Percentiles rank a stretch among this genome's conserved stretches.
Conservation (phyloP, 2,329 filamentous ascomycete species). For the Claviceps pazoutovae region DNA sequence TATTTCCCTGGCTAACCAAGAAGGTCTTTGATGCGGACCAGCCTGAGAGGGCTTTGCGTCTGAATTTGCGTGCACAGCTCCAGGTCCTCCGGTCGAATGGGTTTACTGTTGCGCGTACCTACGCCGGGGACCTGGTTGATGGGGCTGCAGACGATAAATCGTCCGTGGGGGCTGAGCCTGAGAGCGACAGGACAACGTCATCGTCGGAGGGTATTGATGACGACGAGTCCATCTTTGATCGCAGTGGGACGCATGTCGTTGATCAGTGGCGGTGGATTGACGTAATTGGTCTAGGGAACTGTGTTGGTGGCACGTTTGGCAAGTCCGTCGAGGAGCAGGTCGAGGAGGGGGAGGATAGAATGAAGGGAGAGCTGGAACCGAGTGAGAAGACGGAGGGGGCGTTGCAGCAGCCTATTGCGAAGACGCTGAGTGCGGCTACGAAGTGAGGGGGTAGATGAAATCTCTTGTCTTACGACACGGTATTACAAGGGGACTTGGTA, state of each 20-base stretch:
- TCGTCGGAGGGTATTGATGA: conserved; percentile 26
- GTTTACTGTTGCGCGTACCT: conserved; percentile 35
- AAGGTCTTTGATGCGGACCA: conserved; percentile 42
- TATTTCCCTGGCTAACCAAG: conserved; percentile 60
- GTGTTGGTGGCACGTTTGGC: conserved; percentile 14
- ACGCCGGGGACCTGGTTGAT: conserved; percentile 34
- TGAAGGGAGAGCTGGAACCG: conserved; percentile 23
- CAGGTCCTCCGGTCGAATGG: conserved; percentile 40
- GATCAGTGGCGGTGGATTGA: conserved; percentile 40
- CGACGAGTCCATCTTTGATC: conserved; percentile 38
- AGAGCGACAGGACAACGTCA: not conserved
- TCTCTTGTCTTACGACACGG: too few species aligned
- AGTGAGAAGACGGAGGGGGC: conserved; percentile 12
- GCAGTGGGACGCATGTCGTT: conserved; percentile 24
- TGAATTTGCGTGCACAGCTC: conserved; percentile 45
- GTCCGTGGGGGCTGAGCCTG: conserved; percentile 11
- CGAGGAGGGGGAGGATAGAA: conserved; percentile 20
- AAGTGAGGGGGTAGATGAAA: too few species aligned
- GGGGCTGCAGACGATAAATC: conserved; percentile 26
- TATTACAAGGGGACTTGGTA: too few species aligned
- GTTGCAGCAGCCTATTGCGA: not conserved
- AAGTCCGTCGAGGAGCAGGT: conserved; percentile 19
- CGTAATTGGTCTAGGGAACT: conserved; percentile 32
- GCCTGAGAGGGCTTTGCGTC: conserved; percentile 42
- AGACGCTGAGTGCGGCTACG: conserved; percentile 2